A percentile compares a stretch with the other conserved stretches of the same genome.
Evolutionary conservation across 2,329 filamentous ascomycete species (phyloP).

Genomic region (Plectosphaerella sp.): DNA sequence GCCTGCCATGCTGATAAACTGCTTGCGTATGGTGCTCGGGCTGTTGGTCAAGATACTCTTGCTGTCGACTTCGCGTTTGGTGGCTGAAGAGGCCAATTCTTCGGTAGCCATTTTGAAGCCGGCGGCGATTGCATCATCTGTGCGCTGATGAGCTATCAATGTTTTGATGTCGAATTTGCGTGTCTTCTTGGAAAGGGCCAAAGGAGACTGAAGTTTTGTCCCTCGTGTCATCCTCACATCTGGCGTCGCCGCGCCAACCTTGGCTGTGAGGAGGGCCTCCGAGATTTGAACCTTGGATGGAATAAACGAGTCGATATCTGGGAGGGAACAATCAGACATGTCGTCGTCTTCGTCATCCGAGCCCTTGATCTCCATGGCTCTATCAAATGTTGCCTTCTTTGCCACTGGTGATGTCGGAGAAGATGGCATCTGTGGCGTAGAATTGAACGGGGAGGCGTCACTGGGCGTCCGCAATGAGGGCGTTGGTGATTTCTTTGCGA

Average conservation of each 20-base stretch:
- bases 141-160: conserved; percentile 54
- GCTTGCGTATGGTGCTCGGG: conserved; percentile 9
- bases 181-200: conserved; percentile 49
- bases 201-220: conserved; percentile 33
- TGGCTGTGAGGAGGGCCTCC: not conserved
- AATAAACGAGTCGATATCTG: conserved; percentile 32
- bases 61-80: conserved; percentile 13
- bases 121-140: conserved; percentile 55
- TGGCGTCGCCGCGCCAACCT: too few relatives aligned
- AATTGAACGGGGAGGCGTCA: not conserved
- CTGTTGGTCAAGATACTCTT: conserved; percentile 1
- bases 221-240: too few relatives aligned
- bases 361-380: conserved; percentile 58
- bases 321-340: conserved; percentile 55
- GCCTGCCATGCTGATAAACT: conserved; percentile 12
- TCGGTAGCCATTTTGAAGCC: conserved; percentile 38
- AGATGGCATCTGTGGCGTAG: conserved; percentile 12
- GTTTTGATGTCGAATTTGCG: conserved; percentile 57
- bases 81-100: conserved; percentile 22
- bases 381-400: conserved; percentile 24
- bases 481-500: not conserved
- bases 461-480: conserved; percentile 1
- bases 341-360: conserved; percentile 70
- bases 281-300: not conserved
- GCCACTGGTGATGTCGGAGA: conserved; percentile 21